Percentiles rank a stretch among this genome's conserved stretches.
These are phyloP conservation scores for Trichophyton benhamiae DNA, from an alignment of 2,329 filamentous ascomycete species.

Conservation along the genomic window DNA sequence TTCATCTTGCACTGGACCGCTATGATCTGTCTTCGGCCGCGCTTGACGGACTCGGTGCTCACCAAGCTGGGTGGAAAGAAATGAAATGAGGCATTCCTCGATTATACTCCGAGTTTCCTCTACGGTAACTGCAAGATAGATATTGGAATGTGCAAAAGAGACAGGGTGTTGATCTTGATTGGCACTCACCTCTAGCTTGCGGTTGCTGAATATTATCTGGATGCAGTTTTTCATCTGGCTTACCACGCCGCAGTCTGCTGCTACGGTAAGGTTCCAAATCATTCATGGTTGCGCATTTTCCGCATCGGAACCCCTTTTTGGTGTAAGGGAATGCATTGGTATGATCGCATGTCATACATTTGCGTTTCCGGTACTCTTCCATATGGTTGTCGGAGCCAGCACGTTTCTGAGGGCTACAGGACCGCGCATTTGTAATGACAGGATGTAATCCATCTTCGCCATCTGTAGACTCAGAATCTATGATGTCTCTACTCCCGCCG, in stretches of 20 bases:
- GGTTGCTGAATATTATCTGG: background rate
- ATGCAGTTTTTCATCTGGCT: constrained; percentile 2
- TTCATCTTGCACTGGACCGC: background rate
- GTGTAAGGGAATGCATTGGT: constrained; percentile 67
- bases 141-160: background rate
- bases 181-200: background rate
- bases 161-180: background rate
- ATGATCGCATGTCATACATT: constrained; percentile 77
- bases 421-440: constrained; percentile 13
- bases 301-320: constrained; percentile 64
- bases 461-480: constrained; percentile 38
- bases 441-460: constrained; percentile 14
- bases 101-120: constrained; percentile 11
- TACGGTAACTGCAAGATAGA: constrained; percentile 7
- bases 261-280: constrained; percentile 47
- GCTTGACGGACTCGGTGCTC: background rate
- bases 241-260: constrained; percentile 9
- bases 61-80: background rate
- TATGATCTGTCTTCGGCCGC: background rate
- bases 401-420: constrained; percentile 30
- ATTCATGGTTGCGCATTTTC: constrained; percentile 73
- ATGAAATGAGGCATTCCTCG: constrained; percentile 7
- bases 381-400: constrained; percentile 27
- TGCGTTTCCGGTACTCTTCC: constrained; percentile 55
- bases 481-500: constrained; percentile 29